These are phyloP conservation scores for Heliocybe sulcata DNA, from an alignment of 1,284 basidiomycete species.

Conservation along the genomic window DNA sequence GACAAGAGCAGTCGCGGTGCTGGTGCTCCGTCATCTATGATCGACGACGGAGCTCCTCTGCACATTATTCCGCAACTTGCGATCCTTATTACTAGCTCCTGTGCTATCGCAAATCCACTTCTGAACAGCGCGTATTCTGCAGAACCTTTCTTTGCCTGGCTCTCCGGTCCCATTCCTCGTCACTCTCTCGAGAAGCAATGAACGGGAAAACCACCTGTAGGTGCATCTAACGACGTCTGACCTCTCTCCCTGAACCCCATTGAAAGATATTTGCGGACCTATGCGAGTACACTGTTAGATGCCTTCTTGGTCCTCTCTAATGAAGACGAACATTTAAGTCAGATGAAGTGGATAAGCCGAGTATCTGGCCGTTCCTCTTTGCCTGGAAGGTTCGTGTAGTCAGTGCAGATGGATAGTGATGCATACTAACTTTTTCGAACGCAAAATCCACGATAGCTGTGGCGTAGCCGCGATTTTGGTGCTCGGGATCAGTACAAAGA, in stretches of 20 bases:
- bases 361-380: not conserved
- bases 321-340: not conserved
- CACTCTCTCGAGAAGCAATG: not conserved
- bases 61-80: too few species aligned
- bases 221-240: not conserved
- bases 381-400: not conserved
- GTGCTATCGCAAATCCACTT: too few species aligned
- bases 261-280: not conserved
- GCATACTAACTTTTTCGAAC: not conserved
- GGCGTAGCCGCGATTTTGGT: not conserved
- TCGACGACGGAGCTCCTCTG: too few species aligned
- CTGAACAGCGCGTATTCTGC: too few species aligned
- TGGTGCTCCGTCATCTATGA: too few species aligned
- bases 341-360: not conserved
- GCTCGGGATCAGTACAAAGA: not conserved
- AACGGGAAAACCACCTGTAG: not conserved
- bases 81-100: too few species aligned
- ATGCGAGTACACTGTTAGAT: not conserved
- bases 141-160: too few species aligned
- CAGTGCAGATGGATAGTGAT: not conserved
- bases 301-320: not conserved
- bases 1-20: too few species aligned
- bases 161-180: too few species aligned
- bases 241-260: not conserved
- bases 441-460: not conserved